Evolutionary conservation across 495 filamentous ascomycete genomes (phyloP), one percentile per base, ranked within the genome.

Genomic region (Trypethelium eluteriae): DNA sequence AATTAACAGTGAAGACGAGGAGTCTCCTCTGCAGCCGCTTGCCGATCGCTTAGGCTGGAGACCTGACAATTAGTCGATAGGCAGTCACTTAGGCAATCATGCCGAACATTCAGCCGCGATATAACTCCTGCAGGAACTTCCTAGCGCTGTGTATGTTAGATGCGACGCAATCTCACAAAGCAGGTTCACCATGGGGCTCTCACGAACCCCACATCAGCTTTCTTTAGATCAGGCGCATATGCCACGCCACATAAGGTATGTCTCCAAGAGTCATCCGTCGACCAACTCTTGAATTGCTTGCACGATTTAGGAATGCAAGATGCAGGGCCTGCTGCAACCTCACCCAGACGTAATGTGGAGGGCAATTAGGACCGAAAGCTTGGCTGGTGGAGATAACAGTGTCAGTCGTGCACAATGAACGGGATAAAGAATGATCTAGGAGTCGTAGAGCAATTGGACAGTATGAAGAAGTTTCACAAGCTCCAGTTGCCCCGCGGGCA

Each of bases 391-490:
- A 59, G 18, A 59, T 59, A 18, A 59, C 5, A 14, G 53, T 36
- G 53, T 59, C 53, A 59, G 53, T 59, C 53, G 25, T 59, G 53
- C 53, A 36, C 32, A 59, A 59, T 32, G 36, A 7, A 18, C 10
- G 10, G 25, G 36, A 59, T 4, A 59, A 59, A 59, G 53, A 59
- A 32, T 14, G 14, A 44, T 14, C 7, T 7, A 44, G 41, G 41
- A 44, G 41, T 14, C 14, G 14, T 44, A 44, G 41, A 44, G 32
- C 4, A 36, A 35, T 59, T 10, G 2, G 53, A 32, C 53, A 16
- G 5, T 59, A 36, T 18, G 53, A 32, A 36, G 36, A 34, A 3
- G 53, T 59, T 59, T 18, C 53, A 59, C 32, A 14, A 59, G 14
- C 25, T 18, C 10, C 53, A 59, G 10, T 59, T 18, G 18, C 11